Evolutionary conservation across 1,284 basidiomycete genomes (phyloP).

Genomic region (Sporisorium iseilematis-ciliati): DNA sequence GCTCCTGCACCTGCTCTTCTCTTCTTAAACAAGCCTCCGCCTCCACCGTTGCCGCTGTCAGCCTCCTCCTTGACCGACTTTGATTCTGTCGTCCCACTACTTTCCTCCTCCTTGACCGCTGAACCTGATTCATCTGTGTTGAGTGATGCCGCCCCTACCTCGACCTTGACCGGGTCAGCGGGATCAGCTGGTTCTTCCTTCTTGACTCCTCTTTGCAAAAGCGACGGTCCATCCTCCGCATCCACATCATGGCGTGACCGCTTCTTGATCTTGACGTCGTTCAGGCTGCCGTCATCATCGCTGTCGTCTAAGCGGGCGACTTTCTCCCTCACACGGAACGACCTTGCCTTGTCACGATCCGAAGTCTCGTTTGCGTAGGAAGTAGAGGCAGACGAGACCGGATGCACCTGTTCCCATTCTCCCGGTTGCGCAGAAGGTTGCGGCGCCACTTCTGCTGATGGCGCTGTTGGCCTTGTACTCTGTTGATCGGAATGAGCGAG

Average conservation of each 20-base stretch:
- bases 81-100: neutral
- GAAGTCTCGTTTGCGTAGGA: slow-evolving; percentile 1
- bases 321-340: slow-evolving; percentile 57
- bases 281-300: slow-evolving; percentile 40
- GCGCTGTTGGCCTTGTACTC: neutral
- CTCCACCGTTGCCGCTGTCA: slow-evolving; percentile 3
- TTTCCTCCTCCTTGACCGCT: slow-evolving; percentile 1
- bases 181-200: slow-evolving; percentile 10
- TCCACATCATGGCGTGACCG: slow-evolving; percentile 11
- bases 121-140: neutral
- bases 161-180: slow-evolving; percentile 9
- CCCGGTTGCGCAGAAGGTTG: slow-evolving; percentile 81
- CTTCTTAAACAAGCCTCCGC: slow-evolving; percentile 59
- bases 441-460: slow-evolving; percentile 75
- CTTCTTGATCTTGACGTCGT: slow-evolving; percentile 57
- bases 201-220: slow-evolving; percentile 7
- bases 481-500: neutral
- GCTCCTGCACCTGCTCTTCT: slow-evolving; percentile 55
- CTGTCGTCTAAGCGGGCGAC: slow-evolving; percentile 27
- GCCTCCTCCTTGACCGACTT: slow-evolving; percentile 6
- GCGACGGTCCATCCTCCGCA: neutral
- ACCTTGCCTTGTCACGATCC: slow-evolving; percentile 51
- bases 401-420: slow-evolving; percentile 79
- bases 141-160: neutral
- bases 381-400: slow-evolving; percentile 11